phyloP scores from a whole-genome alignment of 192 early-diverging fungal species.

The Backusella morwellensis region DNA sequence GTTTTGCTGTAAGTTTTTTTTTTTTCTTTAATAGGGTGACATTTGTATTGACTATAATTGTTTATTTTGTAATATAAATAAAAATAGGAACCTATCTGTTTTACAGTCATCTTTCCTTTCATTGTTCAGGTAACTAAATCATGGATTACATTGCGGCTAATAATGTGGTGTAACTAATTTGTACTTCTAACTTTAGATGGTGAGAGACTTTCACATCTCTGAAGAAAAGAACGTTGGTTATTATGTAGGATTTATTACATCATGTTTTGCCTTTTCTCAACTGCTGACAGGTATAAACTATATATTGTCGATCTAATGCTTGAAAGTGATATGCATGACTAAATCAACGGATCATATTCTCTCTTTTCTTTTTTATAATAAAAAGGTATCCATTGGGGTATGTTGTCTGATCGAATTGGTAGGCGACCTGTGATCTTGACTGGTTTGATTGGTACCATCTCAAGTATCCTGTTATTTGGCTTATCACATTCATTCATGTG shows the following conservation, averaged over 20 bases:
- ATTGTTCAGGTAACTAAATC: slow-evolving; percentile 18
- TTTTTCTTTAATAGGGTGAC: too few species aligned
- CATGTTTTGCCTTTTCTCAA: slow-evolving; percentile 54
- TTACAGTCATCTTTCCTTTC: slow-evolving; percentile 30
- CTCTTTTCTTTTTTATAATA: too few species aligned
- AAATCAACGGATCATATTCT: neutral
- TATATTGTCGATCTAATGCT: too few species aligned
- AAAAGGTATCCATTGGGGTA: slow-evolving; percentile 54
- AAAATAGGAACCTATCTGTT: slow-evolving; percentile 31
- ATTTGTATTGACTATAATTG: neutral
- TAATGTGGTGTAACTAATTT: too few species aligned
- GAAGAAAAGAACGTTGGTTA: slow-evolving; percentile 48
- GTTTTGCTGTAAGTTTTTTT: slow-evolving; percentile 16
- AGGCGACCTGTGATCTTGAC: slow-evolving; percentile 64
- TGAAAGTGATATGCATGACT: neutral
- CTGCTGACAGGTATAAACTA: slow-evolving; percentile 37
- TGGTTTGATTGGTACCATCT: slow-evolving; percentile 65
- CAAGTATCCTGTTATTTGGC: slow-evolving; percentile 67
- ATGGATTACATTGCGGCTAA: neutral
- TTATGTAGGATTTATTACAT: slow-evolving; percentile 46
- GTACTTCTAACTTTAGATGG: slow-evolving; percentile 22
- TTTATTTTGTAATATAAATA: neutral
- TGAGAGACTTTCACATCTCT: slow-evolving; percentile 64
- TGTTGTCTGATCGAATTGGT: slow-evolving; percentile 71
- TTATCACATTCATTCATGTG: slow-evolving; percentile 44